Evolutionary conservation across 2,329 filamentous ascomycete genomes (phyloP).

Genomic region (Fusarium bulbicola): DNA sequence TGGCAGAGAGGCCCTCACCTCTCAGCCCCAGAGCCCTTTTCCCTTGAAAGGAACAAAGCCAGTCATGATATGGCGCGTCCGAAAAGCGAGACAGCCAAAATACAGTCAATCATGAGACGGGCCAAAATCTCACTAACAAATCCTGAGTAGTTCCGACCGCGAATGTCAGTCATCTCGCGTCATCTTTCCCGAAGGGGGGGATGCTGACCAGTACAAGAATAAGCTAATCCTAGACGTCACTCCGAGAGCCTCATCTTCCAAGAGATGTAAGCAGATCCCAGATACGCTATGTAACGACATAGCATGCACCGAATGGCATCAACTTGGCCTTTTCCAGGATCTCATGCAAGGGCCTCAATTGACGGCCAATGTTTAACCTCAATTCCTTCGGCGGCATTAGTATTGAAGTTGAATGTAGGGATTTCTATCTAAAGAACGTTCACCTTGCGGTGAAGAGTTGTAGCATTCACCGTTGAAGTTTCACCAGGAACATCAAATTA

Average conservation of each 20-base stretch:
- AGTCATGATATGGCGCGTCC: too few species aligned
- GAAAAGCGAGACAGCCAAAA: too few species aligned
- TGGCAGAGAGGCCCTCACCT: too few species aligned
- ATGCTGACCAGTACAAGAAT: accelerated
- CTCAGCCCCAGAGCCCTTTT: too few species aligned
- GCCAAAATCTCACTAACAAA: too few species aligned
- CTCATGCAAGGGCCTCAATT: neutral
- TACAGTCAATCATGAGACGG: too few species aligned
- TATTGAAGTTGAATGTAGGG: accelerated
- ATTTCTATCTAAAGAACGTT: accelerated
- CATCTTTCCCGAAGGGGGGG: accelerated
- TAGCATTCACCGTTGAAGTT: accelerated
- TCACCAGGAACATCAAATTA: neutral
- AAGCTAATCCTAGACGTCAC: too few species aligned
- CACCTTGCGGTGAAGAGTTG: neutral
- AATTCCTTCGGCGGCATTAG: neutral
- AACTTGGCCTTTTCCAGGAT: neutral
- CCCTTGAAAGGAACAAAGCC: too few species aligned
- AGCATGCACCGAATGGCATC: accelerated
- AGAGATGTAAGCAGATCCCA: neutral
- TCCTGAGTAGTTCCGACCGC: too few species aligned
- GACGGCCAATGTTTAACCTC: accelerated
- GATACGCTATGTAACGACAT: neutral
- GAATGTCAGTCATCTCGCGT: accelerated
- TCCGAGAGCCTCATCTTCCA: neutral